Evolutionary conservation across 306 rosid genomes (phyloP).

Genomic region (Lathyrus aphaca): DNA sequence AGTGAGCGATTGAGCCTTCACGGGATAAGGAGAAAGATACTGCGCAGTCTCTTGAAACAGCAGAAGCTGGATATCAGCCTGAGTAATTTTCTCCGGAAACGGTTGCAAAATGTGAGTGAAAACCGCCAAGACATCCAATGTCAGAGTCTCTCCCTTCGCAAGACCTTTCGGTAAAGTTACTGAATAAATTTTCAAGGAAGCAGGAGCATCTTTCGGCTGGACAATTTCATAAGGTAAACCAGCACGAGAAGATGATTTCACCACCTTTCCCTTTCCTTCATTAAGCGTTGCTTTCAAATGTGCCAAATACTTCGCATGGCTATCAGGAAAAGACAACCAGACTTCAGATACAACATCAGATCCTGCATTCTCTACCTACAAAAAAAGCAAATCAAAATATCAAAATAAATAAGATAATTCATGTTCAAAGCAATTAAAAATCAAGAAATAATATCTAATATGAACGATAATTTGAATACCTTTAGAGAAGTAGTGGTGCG

Average conservation of each 20-base stretch:
- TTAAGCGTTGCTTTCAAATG: conserved; percentile 53
- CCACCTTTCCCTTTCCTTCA: conserved; percentile 77
- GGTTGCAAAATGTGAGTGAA: conserved; percentile 68
- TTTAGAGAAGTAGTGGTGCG: conserved; percentile 77
- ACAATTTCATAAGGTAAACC: conserved; percentile 57
- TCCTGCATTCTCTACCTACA: conserved; percentile 83
- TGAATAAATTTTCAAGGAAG: conserved; percentile 63
- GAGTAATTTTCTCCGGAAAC: conserved; percentile 85
- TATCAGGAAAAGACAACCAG: conserved; percentile 70
- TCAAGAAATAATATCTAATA: background rate
- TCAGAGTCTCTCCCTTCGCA: conserved; percentile 66
- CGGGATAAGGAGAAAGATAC: conserved; percentile 79
- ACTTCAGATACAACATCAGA: conserved; percentile 59
- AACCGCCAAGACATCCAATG: conserved; percentile 75
- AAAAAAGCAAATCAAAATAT: conserved; percentile 2
- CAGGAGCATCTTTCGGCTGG: conserved; percentile 63
- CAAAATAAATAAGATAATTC: background rate
- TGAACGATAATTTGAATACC: conserved; percentile 47
- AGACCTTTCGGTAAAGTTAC: conserved; percentile 76
- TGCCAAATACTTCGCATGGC: conserved; percentile 68
- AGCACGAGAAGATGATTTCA: conserved; percentile 50
- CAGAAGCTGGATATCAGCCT: conserved; percentile 87
- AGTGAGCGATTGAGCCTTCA: conserved; percentile 69
- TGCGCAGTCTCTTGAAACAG: conserved; percentile 81
- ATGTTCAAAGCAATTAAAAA: conserved; percentile 10